phyloP scores from a whole-genome alignment of 1,139 yeast genomes.

The Geotrichum phurueaensis region DNA sequence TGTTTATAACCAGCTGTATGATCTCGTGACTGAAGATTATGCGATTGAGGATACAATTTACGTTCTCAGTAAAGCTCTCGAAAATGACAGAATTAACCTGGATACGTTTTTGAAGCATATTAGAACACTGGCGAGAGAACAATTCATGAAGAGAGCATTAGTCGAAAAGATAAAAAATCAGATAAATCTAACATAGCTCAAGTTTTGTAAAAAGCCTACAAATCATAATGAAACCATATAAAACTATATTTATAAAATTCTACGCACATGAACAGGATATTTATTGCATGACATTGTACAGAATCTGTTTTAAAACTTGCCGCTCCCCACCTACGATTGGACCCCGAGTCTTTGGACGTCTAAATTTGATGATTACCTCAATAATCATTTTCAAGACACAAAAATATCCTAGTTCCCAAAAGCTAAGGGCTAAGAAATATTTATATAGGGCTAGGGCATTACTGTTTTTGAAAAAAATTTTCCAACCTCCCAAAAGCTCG shows the following conservation, averaged over 20 bases:
- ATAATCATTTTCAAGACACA: no score
- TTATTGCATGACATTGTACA: no score
- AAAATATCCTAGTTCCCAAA: no score
- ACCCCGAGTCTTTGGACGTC: no score
- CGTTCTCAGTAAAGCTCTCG: conserved; percentile 53
- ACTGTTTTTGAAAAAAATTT: not conserved
- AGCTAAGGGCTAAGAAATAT: not conserved
- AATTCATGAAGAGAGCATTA: conserved; percentile 45
- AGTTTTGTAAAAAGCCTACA: not conserved
- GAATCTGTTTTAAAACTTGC: no score
- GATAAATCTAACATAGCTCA: conserved; percentile 9
- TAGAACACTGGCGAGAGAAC: conserved; percentile 67
- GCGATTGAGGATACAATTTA: conserved; percentile 66
- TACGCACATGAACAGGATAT: no score
- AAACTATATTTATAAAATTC: no score
- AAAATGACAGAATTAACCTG: conserved; percentile 41
- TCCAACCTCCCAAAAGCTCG: conserved; percentile 2
- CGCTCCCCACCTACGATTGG: no score
- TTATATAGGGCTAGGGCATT: not conserved
- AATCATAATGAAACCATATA: not conserved
- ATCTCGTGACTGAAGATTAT: conserved; percentile 56
- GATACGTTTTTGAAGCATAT: conserved; percentile 47
- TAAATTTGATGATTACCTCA: no score
- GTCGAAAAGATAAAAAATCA: conserved; percentile 26
- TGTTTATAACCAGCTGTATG: conserved; percentile 54